Base-by-base conservation (phyloP, 2,329 filamentous ascomycete genomes). In the Sporothrix luriei region DNA sequence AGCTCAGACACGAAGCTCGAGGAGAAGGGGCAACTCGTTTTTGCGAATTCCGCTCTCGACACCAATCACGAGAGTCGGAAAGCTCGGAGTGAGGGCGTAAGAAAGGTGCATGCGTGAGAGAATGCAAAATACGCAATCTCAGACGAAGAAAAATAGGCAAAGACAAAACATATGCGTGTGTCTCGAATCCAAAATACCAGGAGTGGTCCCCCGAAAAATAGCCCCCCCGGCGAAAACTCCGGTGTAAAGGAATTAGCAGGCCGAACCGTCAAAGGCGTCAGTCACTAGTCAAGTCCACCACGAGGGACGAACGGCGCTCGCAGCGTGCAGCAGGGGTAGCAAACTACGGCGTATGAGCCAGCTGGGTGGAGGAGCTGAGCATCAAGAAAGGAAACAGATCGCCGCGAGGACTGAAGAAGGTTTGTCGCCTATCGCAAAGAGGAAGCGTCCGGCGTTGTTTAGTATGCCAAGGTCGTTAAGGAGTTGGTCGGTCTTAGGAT, bases 311-410 rank as follows among this genome's bases (percentile, higher is more conserved):
- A 40, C 24, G 61, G 43, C 61, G 61, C 13, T 9, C 11, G 11
- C 9, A 49, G 61, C 61, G 24, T 64, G 43, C 43, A 49, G 43
- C 43, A 49, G 59, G 40, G 59, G 61, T 43, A 40, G 24, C 55
- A 24, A 26, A 38, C 57, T 46, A 64, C 61, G 61, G 43, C n/a
- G 59, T 48, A 6, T 48, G 14, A 19, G 21, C 14, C 16, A 24
- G 5, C 9, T n/a, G 21, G 21, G 21, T 62, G 40, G 38, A 62
- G 38, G 57, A 64, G 46, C 43, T 49, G 43, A 48, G 26, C 16
- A 64, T 13, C 61, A 7, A 64, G 61, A 33, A 49, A 24, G 40
- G 61, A 29, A 62, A 33, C 43, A 64, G 61, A 64, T 64, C 61
- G 61, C 49, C 61, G 59, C 9, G 16, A 10, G 24, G 6, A 14